These are phyloP conservation scores for Candida ortonii DNA, from an alignment of 805 yeast species.

Conservation along the genomic window DNA sequence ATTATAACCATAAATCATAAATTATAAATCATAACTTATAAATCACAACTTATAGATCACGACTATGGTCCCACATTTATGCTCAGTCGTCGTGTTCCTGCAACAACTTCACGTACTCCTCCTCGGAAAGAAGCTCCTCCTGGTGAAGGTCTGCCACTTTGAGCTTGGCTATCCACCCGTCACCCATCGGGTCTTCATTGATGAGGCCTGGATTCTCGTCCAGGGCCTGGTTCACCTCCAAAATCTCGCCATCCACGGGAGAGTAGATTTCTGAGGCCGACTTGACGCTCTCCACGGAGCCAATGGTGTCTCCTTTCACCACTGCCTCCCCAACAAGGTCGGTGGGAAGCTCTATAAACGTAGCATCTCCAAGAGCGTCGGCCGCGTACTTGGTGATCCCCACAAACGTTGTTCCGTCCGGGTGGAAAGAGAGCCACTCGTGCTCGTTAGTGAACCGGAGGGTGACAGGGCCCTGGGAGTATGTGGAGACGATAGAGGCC, in stretches of 20 bases:
- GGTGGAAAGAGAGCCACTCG: slow-evolving; percentile 90
- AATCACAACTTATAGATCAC: too few species aligned
- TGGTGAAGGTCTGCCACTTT: slow-evolving; percentile 44
- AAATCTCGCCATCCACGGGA: slow-evolving; percentile 76
- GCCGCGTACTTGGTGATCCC: slow-evolving; percentile 96
- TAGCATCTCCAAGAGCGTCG: slow-evolving; percentile 95
- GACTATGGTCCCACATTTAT: too few species aligned
- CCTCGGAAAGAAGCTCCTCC: slow-evolving; percentile 50
- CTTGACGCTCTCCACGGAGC: slow-evolving; percentile 93
- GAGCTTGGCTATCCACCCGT: slow-evolving; percentile 88
- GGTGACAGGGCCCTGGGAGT: slow-evolving; percentile 41
- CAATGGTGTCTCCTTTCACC: slow-evolving; percentile 79
- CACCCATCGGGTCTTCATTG: slow-evolving; percentile 88
- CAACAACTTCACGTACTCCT: slow-evolving; percentile 55
- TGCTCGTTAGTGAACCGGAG: slow-evolving; percentile 83
- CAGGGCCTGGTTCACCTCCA: slow-evolving; percentile 66
- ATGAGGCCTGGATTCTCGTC: slow-evolving; percentile 72
- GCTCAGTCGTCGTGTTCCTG: slow-evolving; percentile 46
- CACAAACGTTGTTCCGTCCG: slow-evolving; percentile 76
- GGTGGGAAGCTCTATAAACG: slow-evolving; percentile 84
- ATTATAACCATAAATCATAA: too few species aligned
- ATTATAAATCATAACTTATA: too few species aligned
- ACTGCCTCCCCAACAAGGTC: slow-evolving; percentile 29
- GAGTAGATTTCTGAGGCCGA: slow-evolving; percentile 90
- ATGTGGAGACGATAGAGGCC: slow-evolving; percentile 29